phyloP scores from a whole-genome alignment of 2,329 filamentous ascomycete species.

The Thelonectria olida region DNA sequence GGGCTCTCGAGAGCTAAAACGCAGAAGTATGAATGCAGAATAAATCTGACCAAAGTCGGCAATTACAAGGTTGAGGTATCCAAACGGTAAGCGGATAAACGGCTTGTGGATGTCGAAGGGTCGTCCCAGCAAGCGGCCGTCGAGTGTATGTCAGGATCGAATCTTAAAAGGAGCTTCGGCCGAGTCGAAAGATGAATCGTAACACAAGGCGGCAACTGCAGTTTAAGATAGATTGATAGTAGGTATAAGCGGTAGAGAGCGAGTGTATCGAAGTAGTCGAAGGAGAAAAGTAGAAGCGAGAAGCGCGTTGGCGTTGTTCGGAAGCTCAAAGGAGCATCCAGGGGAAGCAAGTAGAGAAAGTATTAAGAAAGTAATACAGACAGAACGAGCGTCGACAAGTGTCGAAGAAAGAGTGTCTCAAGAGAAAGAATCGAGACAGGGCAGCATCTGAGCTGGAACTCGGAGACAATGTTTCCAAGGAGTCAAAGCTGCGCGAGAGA shows the following conservation, averaged over 20 bases:
- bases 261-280: slow-evolving; percentile 38
- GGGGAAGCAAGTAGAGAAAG: slow-evolving; percentile 40
- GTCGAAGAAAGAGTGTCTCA: slow-evolving; percentile 40
- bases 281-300: slow-evolving; percentile 42
- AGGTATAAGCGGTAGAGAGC: slow-evolving; percentile 33
- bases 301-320: slow-evolving; percentile 33
- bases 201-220: slow-evolving; percentile 31
- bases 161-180: slow-evolving; percentile 34
- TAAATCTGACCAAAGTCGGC: slow-evolving; percentile 30
- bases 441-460: slow-evolving; percentile 43
- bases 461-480: slow-evolving; percentile 39
- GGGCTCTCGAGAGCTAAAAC: slow-evolving; percentile 27
- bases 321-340: slow-evolving; percentile 28
- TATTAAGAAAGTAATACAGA: slow-evolving; percentile 44
- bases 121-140: slow-evolving; percentile 38
- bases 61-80: slow-evolving; percentile 38
- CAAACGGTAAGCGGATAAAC: slow-evolving; percentile 25
- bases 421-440: slow-evolving; percentile 38
- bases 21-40: slow-evolving; percentile 35
- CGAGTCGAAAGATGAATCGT: slow-evolving; percentile 31
- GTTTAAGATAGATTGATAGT: slow-evolving; percentile 17
- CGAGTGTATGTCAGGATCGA: slow-evolving; percentile 40
- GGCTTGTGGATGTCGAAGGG: slow-evolving; percentile 28
- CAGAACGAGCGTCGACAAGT: slow-evolving; percentile 45
- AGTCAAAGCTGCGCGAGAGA: slow-evolving; percentile 32